phyloP scores from a whole-genome alignment of 257 asterid species.

The Solanum tarijense region DNA sequence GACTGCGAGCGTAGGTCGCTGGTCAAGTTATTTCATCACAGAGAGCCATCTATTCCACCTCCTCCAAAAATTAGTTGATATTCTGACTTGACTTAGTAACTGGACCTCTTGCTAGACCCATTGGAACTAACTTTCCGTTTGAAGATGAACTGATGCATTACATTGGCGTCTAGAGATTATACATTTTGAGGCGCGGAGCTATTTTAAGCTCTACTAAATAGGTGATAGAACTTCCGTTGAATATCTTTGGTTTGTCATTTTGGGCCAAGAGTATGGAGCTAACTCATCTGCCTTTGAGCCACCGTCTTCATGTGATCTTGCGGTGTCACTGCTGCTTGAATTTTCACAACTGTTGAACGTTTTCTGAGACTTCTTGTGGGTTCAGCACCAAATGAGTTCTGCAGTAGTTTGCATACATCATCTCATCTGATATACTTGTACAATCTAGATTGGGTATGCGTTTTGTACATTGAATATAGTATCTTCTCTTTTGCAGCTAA shows the following conservation, averaged over 20 bases:
- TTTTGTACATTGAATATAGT: not conserved
- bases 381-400: not conserved
- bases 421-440: not conserved
- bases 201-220: not conserved
- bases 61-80: not conserved
- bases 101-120: not conserved
- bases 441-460: not conserved
- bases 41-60: slow-evolving; percentile 8
- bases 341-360: not conserved
- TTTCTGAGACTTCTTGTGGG: not conserved
- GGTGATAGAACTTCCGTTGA: not conserved
- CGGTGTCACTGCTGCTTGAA: not conserved
- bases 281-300: not conserved
- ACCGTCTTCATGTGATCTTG: not conserved
- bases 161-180: not conserved
- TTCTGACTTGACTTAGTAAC: not conserved
- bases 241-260: not conserved
- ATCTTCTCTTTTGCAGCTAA: not conserved
- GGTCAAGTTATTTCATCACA: slow-evolving; percentile 36
- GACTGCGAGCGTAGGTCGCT: slow-evolving; percentile 40
- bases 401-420: not conserved
- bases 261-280: not conserved
- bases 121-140: not conserved
- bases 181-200: not conserved
- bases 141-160: not conserved